phyloP scores from a whole-genome alignment of 495 filamentous ascomycete species.

The Talaromyces borbonicus region DNA sequence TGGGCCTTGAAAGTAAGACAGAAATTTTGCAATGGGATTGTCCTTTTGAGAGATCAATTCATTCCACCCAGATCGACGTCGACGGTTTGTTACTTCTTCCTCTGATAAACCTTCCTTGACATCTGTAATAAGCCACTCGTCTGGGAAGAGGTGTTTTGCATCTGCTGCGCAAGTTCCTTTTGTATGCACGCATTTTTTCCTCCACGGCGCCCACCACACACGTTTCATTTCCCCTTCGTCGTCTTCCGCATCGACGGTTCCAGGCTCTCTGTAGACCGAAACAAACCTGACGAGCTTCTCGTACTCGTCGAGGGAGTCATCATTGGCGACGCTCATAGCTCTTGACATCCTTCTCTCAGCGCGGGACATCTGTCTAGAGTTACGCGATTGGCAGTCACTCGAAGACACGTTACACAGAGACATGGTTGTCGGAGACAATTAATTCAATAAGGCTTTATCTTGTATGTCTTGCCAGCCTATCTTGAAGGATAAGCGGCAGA shows the following conservation, averaged over 20 bases:
- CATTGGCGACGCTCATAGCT: conserved; percentile 13
- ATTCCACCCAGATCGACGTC: conserved; percentile 58
- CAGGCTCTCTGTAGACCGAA: conserved; percentile 49
- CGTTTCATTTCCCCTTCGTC: conserved; percentile 26
- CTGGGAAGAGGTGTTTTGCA: conserved; percentile 41
- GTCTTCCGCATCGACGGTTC: conserved; percentile 15
- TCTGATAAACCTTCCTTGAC: conserved; percentile 50
- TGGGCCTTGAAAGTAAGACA: conserved; percentile 68
- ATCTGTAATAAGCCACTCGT: conserved; percentile 64
- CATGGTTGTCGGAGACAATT: too few relatives aligned
- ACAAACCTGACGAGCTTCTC: conserved; percentile 53
- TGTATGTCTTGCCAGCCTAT: too few relatives aligned
- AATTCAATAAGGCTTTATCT: too few relatives aligned
- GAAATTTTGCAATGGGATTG: conserved; percentile 60
- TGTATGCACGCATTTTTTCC: conserved; percentile 42
- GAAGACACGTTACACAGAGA: too few relatives aligned
- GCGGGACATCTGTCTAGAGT: conserved; percentile 26
- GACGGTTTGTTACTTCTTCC: conserved; percentile 45
- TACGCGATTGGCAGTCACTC: conserved; percentile 5
- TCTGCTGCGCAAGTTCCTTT: conserved; percentile 22
- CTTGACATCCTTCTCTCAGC: conserved; percentile 17
- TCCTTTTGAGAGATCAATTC: conserved; percentile 65
- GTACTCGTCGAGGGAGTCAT: conserved; percentile 40
- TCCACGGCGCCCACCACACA: conserved; percentile 48
- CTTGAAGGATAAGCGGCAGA: not conserved